Base-by-base conservation (phyloP, 2,329 filamentous ascomycete genomes). In the Alternaria sp. region DNA sequence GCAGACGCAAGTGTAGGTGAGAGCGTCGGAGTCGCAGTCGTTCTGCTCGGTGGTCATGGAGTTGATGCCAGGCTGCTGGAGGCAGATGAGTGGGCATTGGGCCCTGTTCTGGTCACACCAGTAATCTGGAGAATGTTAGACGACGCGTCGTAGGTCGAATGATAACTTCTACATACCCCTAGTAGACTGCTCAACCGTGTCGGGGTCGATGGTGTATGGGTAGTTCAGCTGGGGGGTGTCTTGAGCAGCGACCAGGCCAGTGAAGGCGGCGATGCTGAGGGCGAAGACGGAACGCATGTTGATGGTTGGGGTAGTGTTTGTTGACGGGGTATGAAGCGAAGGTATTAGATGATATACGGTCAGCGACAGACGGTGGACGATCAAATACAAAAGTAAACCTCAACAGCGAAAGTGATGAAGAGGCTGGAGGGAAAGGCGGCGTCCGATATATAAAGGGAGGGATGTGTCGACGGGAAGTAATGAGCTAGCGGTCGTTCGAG, bases 1-100 rank as follows among this genome's bases (percentile, higher is more conserved):
- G 83, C 92, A 96, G 71, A 93, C 83, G 79, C 92, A 96, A 67
- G 85, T 84, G 81, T 90, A 95, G n/a, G 82, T 85, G 54, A 95
- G 85, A 20, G 84, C 82, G 55, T 84, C 68, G 54, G 90, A 73
- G 76, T 93, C 86, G 78, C 92, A 95, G 8, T 84, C 84, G 82
- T 95, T 94, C 66, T 83, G 79, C 47, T 83, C 65, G 28, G 86
- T 87, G 47, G 82, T 84, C 62, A 74, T 70, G 64, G 75, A 75
- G 51, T 70, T 75, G 55, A 79, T 75, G 64, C 77, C 86, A 75
- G 69, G 83, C 78, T 74, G 85, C 78, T 93, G 89, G 55, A 87
- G 81, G 85, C 92, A 94, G 80, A 94, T 92, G 68, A 89, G 80
- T 12, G 90, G 91, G 81, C 92, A 94, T 57, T 87, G 85, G 71